A percentile compares a stretch with the other conserved stretches of the same genome.
phyloP scores from a whole-genome alignment of 768 basidiomycete species.

The Termitomyces sp. region DNA sequence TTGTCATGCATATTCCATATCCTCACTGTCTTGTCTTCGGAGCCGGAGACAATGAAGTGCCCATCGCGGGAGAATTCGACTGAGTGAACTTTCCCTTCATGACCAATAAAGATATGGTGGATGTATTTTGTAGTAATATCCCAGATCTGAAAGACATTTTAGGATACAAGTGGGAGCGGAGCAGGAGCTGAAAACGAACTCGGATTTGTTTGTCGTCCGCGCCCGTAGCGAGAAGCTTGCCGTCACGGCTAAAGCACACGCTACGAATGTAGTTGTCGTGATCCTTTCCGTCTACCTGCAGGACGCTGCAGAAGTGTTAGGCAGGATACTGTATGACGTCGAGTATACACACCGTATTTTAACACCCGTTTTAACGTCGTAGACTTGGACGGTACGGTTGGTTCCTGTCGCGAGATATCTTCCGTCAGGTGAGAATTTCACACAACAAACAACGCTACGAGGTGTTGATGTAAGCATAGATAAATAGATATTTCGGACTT shows the following conservation, averaged over 20 bases:
- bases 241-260: conserved; percentile 85
- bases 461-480: background rate
- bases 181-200: conserved; percentile 35
- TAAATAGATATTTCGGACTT: conserved; percentile 8
- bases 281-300: conserved; percentile 63
- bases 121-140: conserved; percentile 79
- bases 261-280: conserved; percentile 73
- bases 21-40: conserved; percentile 59
- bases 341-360: conserved; percentile 40
- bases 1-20: conserved; percentile 41
- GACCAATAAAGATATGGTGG: conserved; percentile 77
- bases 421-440: conserved; percentile 91
- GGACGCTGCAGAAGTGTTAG: conserved; percentile 41
- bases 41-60: conserved; percentile 81
- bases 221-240: conserved; percentile 83
- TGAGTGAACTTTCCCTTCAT: conserved; percentile 90
- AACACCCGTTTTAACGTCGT: conserved; percentile 80
- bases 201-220: conserved; percentile 88
- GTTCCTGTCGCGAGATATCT: conserved; percentile 94
- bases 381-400: conserved; percentile 95
- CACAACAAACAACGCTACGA: conserved; percentile 70
- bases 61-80: conserved; percentile 88
- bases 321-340: background rate
- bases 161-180: background rate
- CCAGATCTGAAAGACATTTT: conserved; percentile 65